These are phyloP conservation scores for Nitzschia inconspicua DNA, from an alignment of 108 stramenopile genomes.

Conservation along the genomic window DNA sequence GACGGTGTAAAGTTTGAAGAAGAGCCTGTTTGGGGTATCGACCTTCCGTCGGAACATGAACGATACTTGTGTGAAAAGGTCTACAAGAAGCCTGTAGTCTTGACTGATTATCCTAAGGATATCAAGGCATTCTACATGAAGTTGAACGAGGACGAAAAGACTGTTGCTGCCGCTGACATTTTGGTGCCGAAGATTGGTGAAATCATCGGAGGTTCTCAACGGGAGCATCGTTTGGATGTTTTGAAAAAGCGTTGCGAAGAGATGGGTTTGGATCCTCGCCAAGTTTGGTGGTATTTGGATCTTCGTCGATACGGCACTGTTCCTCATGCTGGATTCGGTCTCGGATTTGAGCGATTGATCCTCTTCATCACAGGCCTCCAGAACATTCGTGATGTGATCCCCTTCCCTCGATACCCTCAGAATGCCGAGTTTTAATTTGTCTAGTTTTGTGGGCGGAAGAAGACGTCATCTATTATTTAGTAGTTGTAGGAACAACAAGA, in stretches of 20 bases:
- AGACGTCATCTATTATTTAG: background rate
- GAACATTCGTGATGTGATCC: slow-evolving; percentile 94
- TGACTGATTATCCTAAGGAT: slow-evolving; percentile 91
- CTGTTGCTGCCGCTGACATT: slow-evolving; percentile 89
- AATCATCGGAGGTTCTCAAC: slow-evolving; percentile 90
- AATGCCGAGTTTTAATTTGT: background rate
- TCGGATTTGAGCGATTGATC: slow-evolving; percentile 93
- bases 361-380: slow-evolving; percentile 84
- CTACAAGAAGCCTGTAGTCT: slow-evolving; percentile 80
- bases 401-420: slow-evolving; percentile 65
- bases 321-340: slow-evolving; percentile 94
- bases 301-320: slow-evolving; percentile 87
- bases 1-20: slow-evolving; percentile 67
- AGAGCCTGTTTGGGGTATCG: slow-evolving; percentile 66
- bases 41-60: slow-evolving; percentile 92
- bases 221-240: slow-evolving; percentile 85
- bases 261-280: slow-evolving; percentile 70
- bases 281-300: slow-evolving; percentile 84
- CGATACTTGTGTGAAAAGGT: slow-evolving; percentile 86
- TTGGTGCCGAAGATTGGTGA: slow-evolving; percentile 90
- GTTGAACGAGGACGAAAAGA: slow-evolving; percentile 84
- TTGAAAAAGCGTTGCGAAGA: slow-evolving; percentile 47
- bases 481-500: background rate
- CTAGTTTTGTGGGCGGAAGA: background rate
- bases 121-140: slow-evolving; percentile 98